Evolutionary conservation across 2,329 filamentous ascomycete genomes (phyloP), one percentile per base, ranked within the genome.

Genomic region (Penicillium sp.): DNA sequence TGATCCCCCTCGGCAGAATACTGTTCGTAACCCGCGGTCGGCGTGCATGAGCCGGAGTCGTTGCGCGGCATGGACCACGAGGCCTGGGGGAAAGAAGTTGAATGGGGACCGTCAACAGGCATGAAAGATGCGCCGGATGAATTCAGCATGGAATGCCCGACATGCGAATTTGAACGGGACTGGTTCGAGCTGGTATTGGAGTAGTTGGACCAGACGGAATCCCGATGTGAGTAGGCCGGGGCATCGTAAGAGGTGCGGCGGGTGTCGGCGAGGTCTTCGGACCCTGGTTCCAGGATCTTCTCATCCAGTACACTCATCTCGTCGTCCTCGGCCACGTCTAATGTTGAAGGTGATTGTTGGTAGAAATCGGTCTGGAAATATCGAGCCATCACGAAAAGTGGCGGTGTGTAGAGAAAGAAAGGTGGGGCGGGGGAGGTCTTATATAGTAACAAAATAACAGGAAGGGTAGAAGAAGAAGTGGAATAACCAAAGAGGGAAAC

Each of bases 41-140:
- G 88, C 6, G 90, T 93, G 72, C 86, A 88, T 58, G 90, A 84
- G 49, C 86, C 88, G 24, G 89, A 89, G 64, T 79, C 80, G 47
- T 81, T 82, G 63, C 62, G 60, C 6, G 85, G 82, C 70, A 87
- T 81, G 47, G 85, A 78, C 89, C 89, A 92, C 58, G 79, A 69
- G 62, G 81, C 79, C 54, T 74, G 64, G 11, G 67, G 56, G 54
- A 67, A 67, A 58, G 75, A 50, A 11, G 45, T 4, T 21, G 46
- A 72, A 59, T 79, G 79, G 55, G 77, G 73, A 38, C 77, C 71
- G 22, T 79, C 78, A 57, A 87, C 79, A 56, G 85, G 84, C 76
- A 87, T 82, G 77, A 89, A 92, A 47, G 85, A 85, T 75, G 78
- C 78, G 69, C 75, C 79, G 63, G 75, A 73, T 60, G 81, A 67